phyloP scores from a whole-genome alignment of 2,329 filamentous ascomycete genomes.

The Penicillium sp. region DNA sequence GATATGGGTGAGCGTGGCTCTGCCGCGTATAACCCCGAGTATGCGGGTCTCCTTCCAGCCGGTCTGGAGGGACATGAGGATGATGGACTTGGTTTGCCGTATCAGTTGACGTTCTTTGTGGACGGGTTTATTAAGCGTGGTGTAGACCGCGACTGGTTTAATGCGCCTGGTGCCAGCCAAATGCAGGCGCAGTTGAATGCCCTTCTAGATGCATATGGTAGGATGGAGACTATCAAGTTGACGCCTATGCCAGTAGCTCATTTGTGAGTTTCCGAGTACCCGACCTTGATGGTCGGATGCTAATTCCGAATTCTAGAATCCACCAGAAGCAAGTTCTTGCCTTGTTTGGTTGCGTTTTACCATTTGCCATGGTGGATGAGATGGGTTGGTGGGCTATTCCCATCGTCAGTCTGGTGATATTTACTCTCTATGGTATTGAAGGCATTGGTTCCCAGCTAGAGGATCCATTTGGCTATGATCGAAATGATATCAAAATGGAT shows the following conservation, averaged over 20 bases:
- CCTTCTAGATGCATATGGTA: slow-evolving; percentile 56
- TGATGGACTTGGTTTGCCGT: slow-evolving; percentile 55
- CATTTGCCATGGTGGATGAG: slow-evolving; percentile 60
- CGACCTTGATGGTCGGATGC: neutral
- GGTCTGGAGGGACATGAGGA: slow-evolving; percentile 54
- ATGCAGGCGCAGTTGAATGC: slow-evolving; percentile 56
- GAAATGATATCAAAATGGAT: slow-evolving; percentile 65
- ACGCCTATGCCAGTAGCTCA: slow-evolving; percentile 62
- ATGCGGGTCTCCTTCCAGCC: slow-evolving; percentile 48
- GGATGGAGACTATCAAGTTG: slow-evolving; percentile 62
- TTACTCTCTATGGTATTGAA: slow-evolving; percentile 62
- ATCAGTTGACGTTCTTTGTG: slow-evolving; percentile 58
- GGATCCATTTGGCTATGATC: slow-evolving; percentile 62
- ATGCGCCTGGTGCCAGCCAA: slow-evolving; percentile 55
- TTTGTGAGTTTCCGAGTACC: slow-evolving; percentile 33
- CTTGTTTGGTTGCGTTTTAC: slow-evolving; percentile 56
- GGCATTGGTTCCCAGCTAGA: slow-evolving; percentile 61
- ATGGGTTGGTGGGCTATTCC: slow-evolving; percentile 60
- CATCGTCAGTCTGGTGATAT: slow-evolving; percentile 57
- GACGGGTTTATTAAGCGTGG: slow-evolving; percentile 58
- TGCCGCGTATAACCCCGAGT: slow-evolving; percentile 44
- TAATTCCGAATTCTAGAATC: slow-evolving; percentile 42
- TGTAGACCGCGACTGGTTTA: slow-evolving; percentile 55
- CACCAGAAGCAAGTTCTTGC: slow-evolving; percentile 62
- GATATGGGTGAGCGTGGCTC: slow-evolving; percentile 28